These are phyloP conservation scores for Hymenoscyphus infarciens DNA, from an alignment of 2,329 filamentous ascomycete species.

Conservation along the genomic window DNA sequence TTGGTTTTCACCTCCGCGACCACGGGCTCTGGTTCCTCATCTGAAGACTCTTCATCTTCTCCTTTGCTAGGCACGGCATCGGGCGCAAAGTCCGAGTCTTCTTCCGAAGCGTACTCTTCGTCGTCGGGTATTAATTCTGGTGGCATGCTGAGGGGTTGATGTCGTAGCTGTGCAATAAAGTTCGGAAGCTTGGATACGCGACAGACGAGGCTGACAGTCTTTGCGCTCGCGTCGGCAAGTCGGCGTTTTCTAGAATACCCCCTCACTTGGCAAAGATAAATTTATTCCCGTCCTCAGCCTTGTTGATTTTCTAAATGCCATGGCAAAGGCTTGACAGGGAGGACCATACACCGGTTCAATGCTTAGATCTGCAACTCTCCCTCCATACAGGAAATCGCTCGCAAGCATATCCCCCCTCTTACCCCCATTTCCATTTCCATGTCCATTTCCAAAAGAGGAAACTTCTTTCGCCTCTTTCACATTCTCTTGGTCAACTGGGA, in stretches of 20 bases:
- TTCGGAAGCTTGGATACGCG: neutral
- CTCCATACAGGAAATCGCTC: neutral
- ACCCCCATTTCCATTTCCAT: no score
- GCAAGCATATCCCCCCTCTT: no score
- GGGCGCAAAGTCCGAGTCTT: conserved; percentile 72
- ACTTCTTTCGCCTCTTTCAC: no score
- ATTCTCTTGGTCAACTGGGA: no score
- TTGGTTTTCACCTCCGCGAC: conserved; percentile 25
- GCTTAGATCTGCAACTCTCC: neutral
- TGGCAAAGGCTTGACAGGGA: neutral
- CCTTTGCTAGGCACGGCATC: conserved; percentile 43
- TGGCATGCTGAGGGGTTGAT: conserved; percentile 25
- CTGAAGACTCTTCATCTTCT: conserved; percentile 34
- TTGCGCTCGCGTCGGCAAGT: neutral
- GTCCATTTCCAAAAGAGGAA: no score
- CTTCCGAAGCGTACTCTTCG: conserved; percentile 63
- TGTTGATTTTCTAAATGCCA: neutral
- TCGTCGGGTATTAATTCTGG: conserved; percentile 31
- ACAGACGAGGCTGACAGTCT: conserved; percentile 1
- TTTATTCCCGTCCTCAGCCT: neutral
- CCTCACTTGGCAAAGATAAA: neutral
- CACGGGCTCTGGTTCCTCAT: conserved; percentile 31
- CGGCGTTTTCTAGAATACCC: neutral
- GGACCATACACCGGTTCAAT: neutral
- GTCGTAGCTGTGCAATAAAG: neutral